phyloP scores from a whole-genome alignment of 192 early-diverging fungal species.

The Linnemannia exigua region DNA sequence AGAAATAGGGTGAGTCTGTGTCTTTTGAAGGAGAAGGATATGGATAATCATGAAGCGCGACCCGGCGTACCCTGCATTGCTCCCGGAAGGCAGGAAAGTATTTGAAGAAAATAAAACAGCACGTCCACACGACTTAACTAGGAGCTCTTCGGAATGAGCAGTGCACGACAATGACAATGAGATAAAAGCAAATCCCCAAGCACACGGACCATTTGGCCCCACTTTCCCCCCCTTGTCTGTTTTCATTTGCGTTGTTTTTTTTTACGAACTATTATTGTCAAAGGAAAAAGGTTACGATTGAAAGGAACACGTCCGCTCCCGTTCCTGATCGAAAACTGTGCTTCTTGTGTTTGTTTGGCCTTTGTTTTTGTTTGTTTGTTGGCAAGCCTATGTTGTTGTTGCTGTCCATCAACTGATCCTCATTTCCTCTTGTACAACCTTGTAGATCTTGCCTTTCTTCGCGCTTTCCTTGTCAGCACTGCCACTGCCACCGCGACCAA shows the following conservation, averaged over 20 bases:
- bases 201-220: background rate
- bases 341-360: no score
- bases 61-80: background rate
- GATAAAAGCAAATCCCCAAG: background rate
- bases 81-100: background rate
- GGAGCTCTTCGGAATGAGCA: background rate
- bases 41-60: no score
- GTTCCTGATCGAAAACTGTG: background rate
- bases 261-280: background rate
- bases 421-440: conserved; percentile 36
- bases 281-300: background rate
- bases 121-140: background rate
- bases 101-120: background rate
- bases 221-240: background rate
- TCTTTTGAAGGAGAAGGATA: background rate
- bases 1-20: background rate
- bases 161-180: background rate
- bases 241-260: background rate
- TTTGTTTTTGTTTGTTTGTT: background rate
- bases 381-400: background rate
- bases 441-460: conserved; percentile 35
- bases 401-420: background rate
- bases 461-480: background rate
- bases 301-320: background rate
- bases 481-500: background rate